A percentile compares a stretch with the other conserved stretches of the same genome.
These are phyloP conservation scores for Metschnikowia arizonensis DNA, from an alignment of 805 yeast species.

Conservation along the genomic window DNA sequence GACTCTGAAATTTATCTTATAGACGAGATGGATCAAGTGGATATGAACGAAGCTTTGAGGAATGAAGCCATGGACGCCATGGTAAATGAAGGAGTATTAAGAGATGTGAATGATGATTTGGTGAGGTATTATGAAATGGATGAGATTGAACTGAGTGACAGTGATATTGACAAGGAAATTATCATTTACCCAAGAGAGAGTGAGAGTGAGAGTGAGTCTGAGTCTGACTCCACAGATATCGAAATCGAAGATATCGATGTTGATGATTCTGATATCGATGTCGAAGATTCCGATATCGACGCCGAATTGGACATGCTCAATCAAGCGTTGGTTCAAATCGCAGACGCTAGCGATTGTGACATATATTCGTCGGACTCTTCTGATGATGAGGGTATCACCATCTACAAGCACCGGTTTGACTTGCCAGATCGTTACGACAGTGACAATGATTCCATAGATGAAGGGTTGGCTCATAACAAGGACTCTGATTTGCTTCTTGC, in stretches of 20 bases:
- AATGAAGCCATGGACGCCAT: conserved; percentile 31
- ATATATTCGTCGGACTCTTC: conserved; percentile 25
- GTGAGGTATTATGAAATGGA: conserved; percentile 24
- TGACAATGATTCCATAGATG: conserved; percentile 37
- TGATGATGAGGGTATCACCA: conserved; percentile 41
- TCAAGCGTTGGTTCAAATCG: conserved; percentile 15
- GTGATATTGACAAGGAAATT: conserved; percentile 17
- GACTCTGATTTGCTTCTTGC: conserved; percentile 11
- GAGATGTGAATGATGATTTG: conserved; percentile 24
- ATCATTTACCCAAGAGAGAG: conserved; percentile 11
- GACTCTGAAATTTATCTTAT: conserved; percentile 15
- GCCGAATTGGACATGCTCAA: conserved; percentile 24
- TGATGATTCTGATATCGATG: conserved; percentile 19
- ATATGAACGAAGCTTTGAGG: conserved; percentile 37
- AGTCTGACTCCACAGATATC: conserved; percentile 18
- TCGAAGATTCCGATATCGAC: conserved; percentile 33
- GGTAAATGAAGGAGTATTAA: conserved; percentile 25
- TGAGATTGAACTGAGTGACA: conserved; percentile 9
- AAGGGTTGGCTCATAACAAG: conserved; percentile 26
- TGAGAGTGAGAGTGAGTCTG: conserved; percentile 9
- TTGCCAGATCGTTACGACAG: conserved; percentile 32
- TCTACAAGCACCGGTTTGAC: conserved; percentile 39
- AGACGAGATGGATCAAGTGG: conserved; percentile 26
- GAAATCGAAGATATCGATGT: too few species aligned
- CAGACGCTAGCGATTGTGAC: conserved; percentile 10